These are phyloP conservation scores for Prunus yedoensis DNA, from an alignment of 331 rosid genomes.

Conservation along the genomic window DNA sequence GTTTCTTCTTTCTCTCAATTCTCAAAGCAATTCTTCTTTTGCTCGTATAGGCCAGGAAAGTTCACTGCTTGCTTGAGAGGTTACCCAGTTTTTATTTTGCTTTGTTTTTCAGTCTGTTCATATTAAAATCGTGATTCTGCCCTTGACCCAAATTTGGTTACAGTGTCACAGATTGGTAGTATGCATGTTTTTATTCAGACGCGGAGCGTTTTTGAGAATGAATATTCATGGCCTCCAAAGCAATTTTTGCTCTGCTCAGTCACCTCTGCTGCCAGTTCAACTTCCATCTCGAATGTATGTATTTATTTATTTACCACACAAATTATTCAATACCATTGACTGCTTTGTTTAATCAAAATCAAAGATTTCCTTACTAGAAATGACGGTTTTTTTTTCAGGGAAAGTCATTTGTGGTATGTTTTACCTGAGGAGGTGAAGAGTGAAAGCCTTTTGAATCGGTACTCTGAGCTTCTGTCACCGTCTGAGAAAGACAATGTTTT, in stretches of 20 bases:
- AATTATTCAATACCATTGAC: background rate
- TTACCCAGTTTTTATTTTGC: background rate
- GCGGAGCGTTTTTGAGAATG: constrained; percentile 34
- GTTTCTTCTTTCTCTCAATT: background rate
- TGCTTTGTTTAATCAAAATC: background rate
- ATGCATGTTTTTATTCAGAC: constrained; percentile 32
- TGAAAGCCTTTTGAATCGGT: constrained; percentile 50
- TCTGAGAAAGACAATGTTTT: constrained; percentile 58
- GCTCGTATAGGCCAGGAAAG: background rate
- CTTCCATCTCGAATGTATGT: constrained; percentile 68
- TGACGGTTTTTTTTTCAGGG: constrained; percentile 48
- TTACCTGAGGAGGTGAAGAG: constrained; percentile 69
- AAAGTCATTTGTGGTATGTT: constrained; percentile 84
- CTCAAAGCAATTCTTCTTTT: background rate
- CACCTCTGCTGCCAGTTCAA: constrained; percentile 47
- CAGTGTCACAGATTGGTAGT: constrained; percentile 9
- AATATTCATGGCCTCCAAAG: constrained; percentile 52
- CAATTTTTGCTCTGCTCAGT: constrained; percentile 47
- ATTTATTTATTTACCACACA: too few species aligned
- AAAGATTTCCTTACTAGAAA: background rate
- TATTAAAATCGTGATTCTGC: background rate
- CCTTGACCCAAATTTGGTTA: background rate
- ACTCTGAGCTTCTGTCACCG: constrained; percentile 62
- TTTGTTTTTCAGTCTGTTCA: background rate
- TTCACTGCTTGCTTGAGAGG: constrained; percentile 13